phyloP scores from a whole-genome alignment of 2,329 filamentous ascomycete species.

The Dactylellina parvicollis region DNA sequence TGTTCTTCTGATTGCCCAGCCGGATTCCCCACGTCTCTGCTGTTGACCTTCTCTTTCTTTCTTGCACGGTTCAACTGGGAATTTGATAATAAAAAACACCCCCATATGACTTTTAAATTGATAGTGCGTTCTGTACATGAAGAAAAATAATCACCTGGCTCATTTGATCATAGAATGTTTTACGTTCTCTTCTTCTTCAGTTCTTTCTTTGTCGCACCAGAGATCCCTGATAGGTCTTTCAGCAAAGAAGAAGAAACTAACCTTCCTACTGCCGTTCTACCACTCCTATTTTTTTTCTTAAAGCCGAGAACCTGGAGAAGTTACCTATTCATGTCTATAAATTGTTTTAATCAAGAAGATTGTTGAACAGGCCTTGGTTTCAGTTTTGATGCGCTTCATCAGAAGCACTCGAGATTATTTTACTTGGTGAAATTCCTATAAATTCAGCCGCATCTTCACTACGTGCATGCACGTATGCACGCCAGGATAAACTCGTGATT shows the following conservation, averaged over 20 bases:
- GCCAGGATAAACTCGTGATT: neutral
- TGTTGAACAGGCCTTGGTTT: constrained; percentile 8
- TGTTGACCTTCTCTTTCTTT: constrained; percentile 12
- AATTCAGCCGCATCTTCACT: constrained; percentile 4
- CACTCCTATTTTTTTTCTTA: constrained; percentile 21
- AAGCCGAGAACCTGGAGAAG: constrained; percentile 10
- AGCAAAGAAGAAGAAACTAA: constrained; percentile 21
- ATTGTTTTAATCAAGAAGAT: constrained; percentile 45
- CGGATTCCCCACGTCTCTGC: neutral
- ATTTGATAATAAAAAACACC: constrained; percentile 15
- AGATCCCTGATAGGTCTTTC: constrained; percentile 12
- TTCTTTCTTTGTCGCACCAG: constrained; percentile 10
- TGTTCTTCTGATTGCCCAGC: neutral
- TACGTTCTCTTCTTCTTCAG: constrained; percentile 24
- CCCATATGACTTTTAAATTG: constrained; percentile 35
- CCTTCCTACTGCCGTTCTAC: neutral
- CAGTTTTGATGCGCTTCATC: neutral
- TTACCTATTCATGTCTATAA: constrained; percentile 40
- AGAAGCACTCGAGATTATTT: neutral
- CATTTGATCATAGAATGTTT: constrained; percentile 34
- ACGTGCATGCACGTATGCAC: neutral
- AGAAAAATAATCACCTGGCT: constrained; percentile 1
- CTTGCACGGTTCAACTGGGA: constrained; percentile 16
- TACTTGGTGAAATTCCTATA: neutral
- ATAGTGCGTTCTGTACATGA: constrained; percentile 40